These are phyloP conservation scores for Xylariales sp. DNA, from an alignment of 2,329 filamentous ascomycete species.

Conservation along the genomic window DNA sequence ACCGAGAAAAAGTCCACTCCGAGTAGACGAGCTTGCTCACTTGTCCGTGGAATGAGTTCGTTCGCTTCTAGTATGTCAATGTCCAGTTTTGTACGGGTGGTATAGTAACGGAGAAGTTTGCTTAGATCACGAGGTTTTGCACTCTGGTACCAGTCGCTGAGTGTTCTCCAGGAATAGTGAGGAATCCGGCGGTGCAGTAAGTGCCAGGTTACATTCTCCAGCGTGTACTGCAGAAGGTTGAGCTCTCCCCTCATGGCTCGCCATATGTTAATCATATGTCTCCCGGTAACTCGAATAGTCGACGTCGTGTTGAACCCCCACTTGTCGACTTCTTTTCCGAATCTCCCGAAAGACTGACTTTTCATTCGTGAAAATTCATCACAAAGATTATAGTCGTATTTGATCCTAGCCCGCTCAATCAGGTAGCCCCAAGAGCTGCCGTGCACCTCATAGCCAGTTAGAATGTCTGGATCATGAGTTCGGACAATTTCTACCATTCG, in stretches of 20 bases:
- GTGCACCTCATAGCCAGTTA: conserved; percentile 94
- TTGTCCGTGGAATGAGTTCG: conserved; percentile 82
- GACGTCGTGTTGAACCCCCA: conserved; percentile 96
- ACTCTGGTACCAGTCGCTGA: conserved; percentile 79
- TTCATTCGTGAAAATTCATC: conserved; percentile 91
- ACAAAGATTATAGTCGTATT: conserved; percentile 87
- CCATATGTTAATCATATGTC: conserved; percentile 97
- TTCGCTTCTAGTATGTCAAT: conserved; percentile 90
- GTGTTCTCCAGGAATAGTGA: conserved; percentile 73
- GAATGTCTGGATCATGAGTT: conserved; percentile 79
- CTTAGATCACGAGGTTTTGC: conserved; percentile 63
- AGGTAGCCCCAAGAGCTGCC: conserved; percentile 93
- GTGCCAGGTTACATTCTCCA: conserved; percentile 95
- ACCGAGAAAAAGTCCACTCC: conserved; percentile 97
- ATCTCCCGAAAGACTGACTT: conserved; percentile 73
- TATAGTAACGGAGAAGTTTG: conserved; percentile 75
- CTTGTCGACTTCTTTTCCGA: conserved; percentile 79
- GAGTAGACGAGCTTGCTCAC: conserved; percentile 87
- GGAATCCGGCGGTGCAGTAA: conserved; percentile 82
- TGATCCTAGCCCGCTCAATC: conserved; percentile 79
- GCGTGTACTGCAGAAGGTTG: conserved; percentile 86
- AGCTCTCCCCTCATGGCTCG: conserved; percentile 91
- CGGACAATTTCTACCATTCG: conserved; percentile 85
- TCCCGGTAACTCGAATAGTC: conserved; percentile 84
- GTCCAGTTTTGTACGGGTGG: conserved; percentile 71